A percentile compares a stretch with the other conserved stretches of the same genome.
Conservation (phyloP, 2,329 filamentous ascomycete species). For the Orbilia javanica region DNA sequence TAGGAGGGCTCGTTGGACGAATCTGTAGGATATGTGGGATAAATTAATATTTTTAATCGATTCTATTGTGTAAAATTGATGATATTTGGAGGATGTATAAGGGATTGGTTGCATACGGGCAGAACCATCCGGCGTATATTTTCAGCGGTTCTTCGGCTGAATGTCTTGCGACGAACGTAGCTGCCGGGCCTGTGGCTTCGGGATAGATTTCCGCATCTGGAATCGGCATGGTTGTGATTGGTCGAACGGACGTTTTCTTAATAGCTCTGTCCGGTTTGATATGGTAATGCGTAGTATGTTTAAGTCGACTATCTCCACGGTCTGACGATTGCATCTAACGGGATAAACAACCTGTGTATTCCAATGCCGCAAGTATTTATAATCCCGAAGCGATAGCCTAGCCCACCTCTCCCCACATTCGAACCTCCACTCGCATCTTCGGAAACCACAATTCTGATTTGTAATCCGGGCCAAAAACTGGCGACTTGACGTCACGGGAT, state of each 20-base stretch:
- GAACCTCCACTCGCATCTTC: no score
- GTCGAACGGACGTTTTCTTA: background rate
- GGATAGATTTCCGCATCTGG: slow-evolving; percentile 45
- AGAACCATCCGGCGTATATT: slow-evolving; percentile 82
- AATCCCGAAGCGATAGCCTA: background rate
- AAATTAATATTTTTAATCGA: no score
- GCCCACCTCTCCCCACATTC: background rate
- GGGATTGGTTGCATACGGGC: slow-evolving; percentile 68
- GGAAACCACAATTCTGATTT: slow-evolving; percentile 2
- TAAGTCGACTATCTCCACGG: no score
- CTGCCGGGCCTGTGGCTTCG: slow-evolving; percentile 50
- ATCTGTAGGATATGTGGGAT: slow-evolving; percentile 47
- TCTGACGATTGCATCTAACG: no score
- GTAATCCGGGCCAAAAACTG: background rate
- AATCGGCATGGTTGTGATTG: slow-evolving; percentile 34
- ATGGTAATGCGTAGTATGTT: no score
- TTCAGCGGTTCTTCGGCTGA: slow-evolving; percentile 70
- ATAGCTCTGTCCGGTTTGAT: no score
- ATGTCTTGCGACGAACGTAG: slow-evolving; percentile 43
- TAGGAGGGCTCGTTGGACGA: slow-evolving; percentile 17
- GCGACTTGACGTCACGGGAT: slow-evolving; percentile 24
- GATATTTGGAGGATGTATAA: no score
- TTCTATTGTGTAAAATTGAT: no score
- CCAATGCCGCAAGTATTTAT: background rate
- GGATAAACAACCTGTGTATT: no score